Conservation (phyloP, 2,329 filamentous ascomycete species). For the Colletotrichum sp. region DNA sequence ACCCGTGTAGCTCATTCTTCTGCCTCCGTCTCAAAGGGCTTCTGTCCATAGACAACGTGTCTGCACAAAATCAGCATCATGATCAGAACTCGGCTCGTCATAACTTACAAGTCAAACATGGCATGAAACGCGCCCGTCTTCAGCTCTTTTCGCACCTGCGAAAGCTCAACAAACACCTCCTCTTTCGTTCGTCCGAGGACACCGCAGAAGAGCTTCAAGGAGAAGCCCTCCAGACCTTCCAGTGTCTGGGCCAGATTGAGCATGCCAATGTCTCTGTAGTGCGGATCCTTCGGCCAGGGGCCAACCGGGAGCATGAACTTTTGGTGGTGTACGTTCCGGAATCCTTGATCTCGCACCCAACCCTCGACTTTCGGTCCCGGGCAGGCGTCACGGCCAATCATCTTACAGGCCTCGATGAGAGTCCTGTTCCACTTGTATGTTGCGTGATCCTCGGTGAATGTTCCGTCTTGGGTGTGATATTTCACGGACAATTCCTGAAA, state of each 20-base stretch:
- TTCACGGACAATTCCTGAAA: neutral
- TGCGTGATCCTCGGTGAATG: neutral
- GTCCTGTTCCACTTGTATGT: neutral
- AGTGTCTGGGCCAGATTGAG: neutral
- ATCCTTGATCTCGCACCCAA: slow-evolving; percentile 34
- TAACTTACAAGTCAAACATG: neutral
- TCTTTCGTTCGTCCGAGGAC: neutral
- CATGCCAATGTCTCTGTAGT: slow-evolving; percentile 36
- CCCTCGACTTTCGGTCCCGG: slow-evolving; percentile 26
- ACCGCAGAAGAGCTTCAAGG: neutral
- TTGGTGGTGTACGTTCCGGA: slow-evolving; percentile 31
- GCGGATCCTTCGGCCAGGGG: slow-evolving; percentile 43
- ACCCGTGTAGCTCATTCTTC: neutral
- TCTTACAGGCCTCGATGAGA: slow-evolving; percentile 26
- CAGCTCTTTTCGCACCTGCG: neutral
- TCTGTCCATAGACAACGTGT: neutral
- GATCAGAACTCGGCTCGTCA: neutral
- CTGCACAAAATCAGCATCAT: neutral
- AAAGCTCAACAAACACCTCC: neutral
- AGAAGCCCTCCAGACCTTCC: neutral
- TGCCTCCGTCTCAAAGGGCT: neutral
- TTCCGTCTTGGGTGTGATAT: neutral
- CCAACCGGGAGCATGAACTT: slow-evolving; percentile 33
- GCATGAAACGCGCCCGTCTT: neutral
- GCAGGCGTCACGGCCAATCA: slow-evolving; percentile 31